phyloP scores from a whole-genome alignment of 495 filamentous ascomycete genomes.

The Daldinia caldariorum region DNA sequence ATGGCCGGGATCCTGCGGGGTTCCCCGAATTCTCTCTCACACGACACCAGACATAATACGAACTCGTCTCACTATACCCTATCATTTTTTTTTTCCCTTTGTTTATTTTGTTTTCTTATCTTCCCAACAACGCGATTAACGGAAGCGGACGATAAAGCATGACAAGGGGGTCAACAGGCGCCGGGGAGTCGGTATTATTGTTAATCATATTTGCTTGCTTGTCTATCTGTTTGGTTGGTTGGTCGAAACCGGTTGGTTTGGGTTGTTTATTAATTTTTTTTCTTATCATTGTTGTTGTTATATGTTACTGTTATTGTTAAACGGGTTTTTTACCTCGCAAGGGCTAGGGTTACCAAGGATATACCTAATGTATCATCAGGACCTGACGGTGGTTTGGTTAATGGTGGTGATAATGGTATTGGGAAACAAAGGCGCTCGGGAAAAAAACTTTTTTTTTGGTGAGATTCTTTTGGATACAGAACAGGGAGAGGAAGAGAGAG shows the following conservation, averaged over 20 bases:
- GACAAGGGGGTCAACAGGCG: slow-evolving; percentile 42
- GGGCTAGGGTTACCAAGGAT: background rate
- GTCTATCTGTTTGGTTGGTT: background rate
- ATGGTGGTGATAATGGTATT: background rate
- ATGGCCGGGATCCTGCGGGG: slow-evolving; percentile 21
- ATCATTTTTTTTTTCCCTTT: background rate
- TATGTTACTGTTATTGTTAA: too few species aligned
- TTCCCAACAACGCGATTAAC: slow-evolving; percentile 11
- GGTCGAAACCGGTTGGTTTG: too few species aligned
- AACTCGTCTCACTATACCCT: slow-evolving; percentile 26
- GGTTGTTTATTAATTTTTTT: too few species aligned
- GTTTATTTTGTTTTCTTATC: slow-evolving; percentile 2
- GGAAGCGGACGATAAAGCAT: slow-evolving; percentile 37
- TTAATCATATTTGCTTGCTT: background rate
- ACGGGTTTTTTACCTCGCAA: too few species aligned
- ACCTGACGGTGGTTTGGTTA: slow-evolving; percentile 5
- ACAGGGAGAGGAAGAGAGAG: background rate
- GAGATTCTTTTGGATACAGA: background rate
- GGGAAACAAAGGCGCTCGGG: slow-evolving; percentile 12
- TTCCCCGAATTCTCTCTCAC: slow-evolving; percentile 21
- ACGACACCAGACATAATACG: slow-evolving; percentile 7
- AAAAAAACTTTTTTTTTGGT: slow-evolving; percentile 13
- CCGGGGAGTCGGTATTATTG: slow-evolving; percentile 25
- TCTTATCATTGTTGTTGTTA: too few species aligned
- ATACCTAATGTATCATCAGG: background rate